Conservation (phyloP, 345 rosid genomes). For the Melaleuca quinquenervia region DNA sequence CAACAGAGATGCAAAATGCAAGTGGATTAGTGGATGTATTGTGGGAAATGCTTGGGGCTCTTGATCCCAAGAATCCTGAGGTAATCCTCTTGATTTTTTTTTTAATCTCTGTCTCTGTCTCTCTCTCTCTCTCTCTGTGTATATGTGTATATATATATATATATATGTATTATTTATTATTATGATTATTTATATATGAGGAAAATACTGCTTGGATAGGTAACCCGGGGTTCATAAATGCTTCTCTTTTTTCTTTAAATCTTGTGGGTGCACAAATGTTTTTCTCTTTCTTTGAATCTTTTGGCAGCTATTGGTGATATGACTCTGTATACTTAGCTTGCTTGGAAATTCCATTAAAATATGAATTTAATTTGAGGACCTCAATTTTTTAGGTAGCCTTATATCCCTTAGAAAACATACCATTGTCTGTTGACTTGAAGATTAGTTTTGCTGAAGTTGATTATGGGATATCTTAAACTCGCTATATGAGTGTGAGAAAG, state of each 20-base stretch:
- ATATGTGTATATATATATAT: no score
- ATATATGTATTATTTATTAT: no score
- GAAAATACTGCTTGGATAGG: neutral
- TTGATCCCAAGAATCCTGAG: slow-evolving; percentile 77
- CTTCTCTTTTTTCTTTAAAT: neutral
- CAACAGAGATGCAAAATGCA: slow-evolving; percentile 71
- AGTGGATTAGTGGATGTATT: slow-evolving; percentile 61
- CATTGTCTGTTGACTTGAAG: neutral
- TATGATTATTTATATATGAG: no score
- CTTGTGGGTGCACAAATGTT: neutral
- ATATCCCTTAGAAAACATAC: neutral
- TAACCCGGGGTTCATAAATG: neutral
- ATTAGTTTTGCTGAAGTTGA: neutral
- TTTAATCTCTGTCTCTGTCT: neutral
- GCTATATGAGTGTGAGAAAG: neutral
- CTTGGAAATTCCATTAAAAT: neutral
- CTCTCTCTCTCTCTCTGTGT: neutral
- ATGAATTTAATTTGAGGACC: neutral
- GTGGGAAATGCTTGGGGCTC: slow-evolving; percentile 76
- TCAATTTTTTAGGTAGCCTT: neutral
- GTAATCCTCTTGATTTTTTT: slow-evolving; percentile 17
- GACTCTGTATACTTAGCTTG: neutral
- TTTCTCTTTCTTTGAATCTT: neutral
- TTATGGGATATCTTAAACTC: neutral
- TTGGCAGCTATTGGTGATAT: neutral